Evolutionary conservation across 2,329 filamentous ascomycete genomes (phyloP).

Genomic region (Nemania sp.): DNA sequence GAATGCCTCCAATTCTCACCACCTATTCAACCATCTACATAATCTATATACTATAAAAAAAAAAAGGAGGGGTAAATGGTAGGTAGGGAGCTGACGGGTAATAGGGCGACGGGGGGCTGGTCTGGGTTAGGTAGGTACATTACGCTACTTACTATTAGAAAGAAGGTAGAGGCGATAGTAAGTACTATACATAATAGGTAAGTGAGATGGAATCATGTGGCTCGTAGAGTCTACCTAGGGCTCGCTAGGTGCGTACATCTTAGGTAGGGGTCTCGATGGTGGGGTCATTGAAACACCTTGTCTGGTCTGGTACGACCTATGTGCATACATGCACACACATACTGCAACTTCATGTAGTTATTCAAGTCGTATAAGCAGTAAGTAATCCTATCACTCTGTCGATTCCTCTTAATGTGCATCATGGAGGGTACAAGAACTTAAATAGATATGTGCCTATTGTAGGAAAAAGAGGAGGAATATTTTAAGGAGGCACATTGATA

Average conservation of each 20-base stretch:
- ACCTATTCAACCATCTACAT: neutral
- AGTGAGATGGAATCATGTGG: conserved; percentile 10
- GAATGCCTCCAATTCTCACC: neutral
- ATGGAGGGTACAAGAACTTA: too few relatives aligned
- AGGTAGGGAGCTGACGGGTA: conserved; percentile 13
- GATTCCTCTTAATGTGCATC: neutral
- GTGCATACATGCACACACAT: neutral
- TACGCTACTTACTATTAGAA: neutral
- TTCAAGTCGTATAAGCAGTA: neutral
- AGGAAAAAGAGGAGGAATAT: too few relatives aligned
- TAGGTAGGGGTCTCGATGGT: conserved; percentile 8
- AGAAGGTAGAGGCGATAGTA: neutral
- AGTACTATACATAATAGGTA: neutral
- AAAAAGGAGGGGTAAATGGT: conserved; percentile 38
- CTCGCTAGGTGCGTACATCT: too few relatives aligned
- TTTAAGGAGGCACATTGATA: neutral
- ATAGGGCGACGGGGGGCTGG: conserved; percentile 21
- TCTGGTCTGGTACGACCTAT: neutral
- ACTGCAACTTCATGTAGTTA: neutral
- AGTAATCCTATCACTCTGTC: too few relatives aligned
- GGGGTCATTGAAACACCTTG: conserved; percentile 11
- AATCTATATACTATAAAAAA: conserved; percentile 12
- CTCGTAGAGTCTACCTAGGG: conserved; percentile 5
- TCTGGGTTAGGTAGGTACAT: conserved; percentile 39
- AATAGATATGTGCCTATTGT: too few relatives aligned